Conservation (phyloP, 108 stramenopile species). For the Tribonema minus region DNA sequence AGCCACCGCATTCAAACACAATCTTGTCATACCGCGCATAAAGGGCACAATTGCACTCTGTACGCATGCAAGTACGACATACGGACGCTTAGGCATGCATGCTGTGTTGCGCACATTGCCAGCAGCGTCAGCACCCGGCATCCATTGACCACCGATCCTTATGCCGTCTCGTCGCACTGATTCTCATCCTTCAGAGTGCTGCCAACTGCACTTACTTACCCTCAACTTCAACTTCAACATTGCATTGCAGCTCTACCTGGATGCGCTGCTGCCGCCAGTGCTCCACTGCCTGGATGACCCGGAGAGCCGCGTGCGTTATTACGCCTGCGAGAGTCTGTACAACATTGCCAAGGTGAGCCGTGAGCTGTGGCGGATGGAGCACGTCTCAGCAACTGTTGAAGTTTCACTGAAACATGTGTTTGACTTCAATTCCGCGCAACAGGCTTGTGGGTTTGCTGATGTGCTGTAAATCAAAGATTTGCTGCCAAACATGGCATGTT, state of each 20-base stretch:
- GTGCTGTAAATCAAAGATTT: no score
- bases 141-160: background rate
- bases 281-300: conserved; percentile 97
- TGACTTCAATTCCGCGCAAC: no score
- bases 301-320: conserved; percentile 90
- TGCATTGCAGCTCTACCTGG: conserved; percentile 53
- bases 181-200: background rate
- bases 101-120: background rate
- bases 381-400: no score
- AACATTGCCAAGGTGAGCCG: conserved; percentile 85
- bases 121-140: background rate
- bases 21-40: no score
- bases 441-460: no score
- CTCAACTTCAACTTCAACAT: no score
- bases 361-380: no score
- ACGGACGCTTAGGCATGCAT: background rate
- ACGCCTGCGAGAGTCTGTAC: conserved; percentile 94
- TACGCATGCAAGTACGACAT: no score
- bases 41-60: no score
- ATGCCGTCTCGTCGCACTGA: background rate
- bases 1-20: no score
- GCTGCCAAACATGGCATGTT: no score
- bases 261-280: conserved; percentile 82
- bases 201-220: background rate
- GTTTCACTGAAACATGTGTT: no score